Conservation (phyloP, 2,329 filamentous ascomycete species). For the Trichoderma atrobrunneum region DNA sequence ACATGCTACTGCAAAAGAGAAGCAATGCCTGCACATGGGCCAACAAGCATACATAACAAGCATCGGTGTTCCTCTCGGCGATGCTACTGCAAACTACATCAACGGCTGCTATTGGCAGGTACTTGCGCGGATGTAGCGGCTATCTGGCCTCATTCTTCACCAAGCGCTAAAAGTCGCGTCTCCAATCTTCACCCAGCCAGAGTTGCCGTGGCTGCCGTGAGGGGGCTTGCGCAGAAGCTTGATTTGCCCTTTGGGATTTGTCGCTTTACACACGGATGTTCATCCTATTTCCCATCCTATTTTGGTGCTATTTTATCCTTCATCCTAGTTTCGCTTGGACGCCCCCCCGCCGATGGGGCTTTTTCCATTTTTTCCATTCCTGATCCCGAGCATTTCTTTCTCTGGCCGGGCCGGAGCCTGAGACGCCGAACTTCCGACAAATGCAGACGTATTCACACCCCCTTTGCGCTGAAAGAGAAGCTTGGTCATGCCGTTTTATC, state of each 20-base stretch:
- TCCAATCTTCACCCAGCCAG: slow-evolving; percentile 21
- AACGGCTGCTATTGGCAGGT: neutral
- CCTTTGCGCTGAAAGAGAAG: neutral
- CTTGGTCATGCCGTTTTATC: neutral
- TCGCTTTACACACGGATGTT: neutral
- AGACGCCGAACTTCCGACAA: slow-evolving; percentile 5
- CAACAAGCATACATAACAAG: neutral
- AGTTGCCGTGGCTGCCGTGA: slow-evolving; percentile 33
- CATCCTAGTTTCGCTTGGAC: neutral
- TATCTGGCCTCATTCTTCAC: slow-evolving; percentile 23
- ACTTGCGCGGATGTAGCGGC: slow-evolving; percentile 29
- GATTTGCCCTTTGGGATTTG: neutral
- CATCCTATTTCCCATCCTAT: neutral
- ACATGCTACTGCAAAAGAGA: too few relatives aligned
- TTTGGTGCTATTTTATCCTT: neutral
- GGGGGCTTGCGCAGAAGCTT: slow-evolving; percentile 1
- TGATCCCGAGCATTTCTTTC: neutral
- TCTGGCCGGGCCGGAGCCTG: neutral
- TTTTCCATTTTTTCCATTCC: neutral
- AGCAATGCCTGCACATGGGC: neutral
- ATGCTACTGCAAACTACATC: neutral
- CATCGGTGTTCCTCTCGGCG: neutral
- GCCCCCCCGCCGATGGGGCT: neutral
- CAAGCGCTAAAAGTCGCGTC: slow-evolving; percentile 20
- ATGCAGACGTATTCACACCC: neutral